Base-by-base conservation (phyloP, 805 yeast genomes). In the Cyberlindnera mycetangii region DNA sequence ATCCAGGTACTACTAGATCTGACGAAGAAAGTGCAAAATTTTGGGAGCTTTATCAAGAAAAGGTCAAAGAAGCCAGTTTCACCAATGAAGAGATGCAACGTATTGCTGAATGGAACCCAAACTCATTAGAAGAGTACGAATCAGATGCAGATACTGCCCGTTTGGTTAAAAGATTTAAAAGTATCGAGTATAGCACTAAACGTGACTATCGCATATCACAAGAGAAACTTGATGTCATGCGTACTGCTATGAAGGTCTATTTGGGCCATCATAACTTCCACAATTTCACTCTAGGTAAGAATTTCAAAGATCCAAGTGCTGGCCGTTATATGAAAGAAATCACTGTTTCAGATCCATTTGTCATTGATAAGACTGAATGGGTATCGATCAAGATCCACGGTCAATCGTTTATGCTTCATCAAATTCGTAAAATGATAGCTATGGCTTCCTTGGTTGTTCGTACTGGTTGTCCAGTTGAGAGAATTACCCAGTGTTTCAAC, bases 371-470 rank as follows among this genome's bases (percentile, higher is more conserved):
- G 37, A 89, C 97, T 7, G 98, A 93, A 62, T 93, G 99, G 99
- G 76, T 88, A 2, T 87, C 96, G 2, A 84, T 93, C 59, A 90
- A 92, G 69, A 88, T 93, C 53, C 99, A 93, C 64, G 99, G 99
- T 7, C 99, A 93, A 68, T 88, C 97, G 4, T 93, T 93, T 66
- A 93, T 93, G 98, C 74, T 93, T 51, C 98, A 92, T 68, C 99
- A 92, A 73, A 93, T 93, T 60, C 81, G 99, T 62, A 93, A 93
- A 63, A 93, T 93, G 98, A 88, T 93, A 48, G 92, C 97, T 18
- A 84, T 92, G 95, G 96, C 95, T 1, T 79, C 90, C 0, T 71
- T 92, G 45, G 79, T 86, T 15, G 81, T 92, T 18, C 77, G 99
- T 60, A 82, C 93, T 16, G 93, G 96, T 10, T 81, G 90, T 59